Base-by-base conservation (phyloP, 2,329 filamentous ascomycete species). In the Colletotrichum sp. region DNA sequence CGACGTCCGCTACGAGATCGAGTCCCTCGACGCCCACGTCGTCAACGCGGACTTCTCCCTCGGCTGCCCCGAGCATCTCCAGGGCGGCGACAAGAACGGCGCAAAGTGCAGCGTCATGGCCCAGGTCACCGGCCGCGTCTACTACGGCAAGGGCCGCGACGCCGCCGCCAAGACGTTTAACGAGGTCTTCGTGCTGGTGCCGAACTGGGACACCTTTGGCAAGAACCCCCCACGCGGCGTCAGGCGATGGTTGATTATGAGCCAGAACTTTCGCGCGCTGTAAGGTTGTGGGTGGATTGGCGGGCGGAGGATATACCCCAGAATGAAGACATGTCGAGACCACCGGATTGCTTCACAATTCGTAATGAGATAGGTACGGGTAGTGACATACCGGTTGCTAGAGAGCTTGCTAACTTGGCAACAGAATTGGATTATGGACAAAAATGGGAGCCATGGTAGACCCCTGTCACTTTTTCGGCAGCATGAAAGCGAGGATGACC, bases 181-280 rank as follows among this genome's bases (percentile, higher is more conserved):
- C 80, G 96, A 98, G 84, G 93, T 90, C 1, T 93, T 98, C 82
- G 90, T 98, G 28, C 87, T 98, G 71, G 94, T 96, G 49, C 95
- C 96, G 9, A 95, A 95, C 85, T 90, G 92, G 90, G 90, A 93
- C 78, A 85, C 88, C 1, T 87, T 89, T 78, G 87, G 85, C 6
- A 86, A 86, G 71, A 92, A 91, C 78, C 88, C 90, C 44, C 84
- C 89, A 4, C 89, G 89, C 75, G 88, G 88, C 2, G 80, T 88
- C 69, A 90, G 89, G 81, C 88, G 88, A 79, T 95, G 92, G 89
- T 84, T 95, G 72, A 91, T 95, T 79, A 89, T 92, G 81, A 94
- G 92, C 77, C 94, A 96, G 84, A 95, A 93, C 81, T 95, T 95
- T 80, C 89, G 94, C 72, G 85, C 89, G 32, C 80, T 91, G 74